Evolutionary conservation across 2,329 filamentous ascomycete genomes (phyloP).

Genomic region (Aspergillus fischeri): DNA sequence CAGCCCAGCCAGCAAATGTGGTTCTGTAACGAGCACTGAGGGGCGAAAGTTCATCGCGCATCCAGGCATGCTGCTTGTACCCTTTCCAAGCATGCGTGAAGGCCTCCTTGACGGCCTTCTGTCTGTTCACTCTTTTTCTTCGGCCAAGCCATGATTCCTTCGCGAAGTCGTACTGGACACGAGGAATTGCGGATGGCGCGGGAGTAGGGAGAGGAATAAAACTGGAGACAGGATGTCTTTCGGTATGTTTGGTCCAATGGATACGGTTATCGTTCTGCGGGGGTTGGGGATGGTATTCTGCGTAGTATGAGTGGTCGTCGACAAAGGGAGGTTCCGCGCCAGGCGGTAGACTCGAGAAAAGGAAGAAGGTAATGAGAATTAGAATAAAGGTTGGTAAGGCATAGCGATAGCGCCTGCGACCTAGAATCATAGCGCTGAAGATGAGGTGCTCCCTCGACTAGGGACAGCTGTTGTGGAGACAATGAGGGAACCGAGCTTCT

Average conservation of each 20-base stretch:
- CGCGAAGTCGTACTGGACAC: conserved; percentile 70
- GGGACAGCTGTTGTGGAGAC: not conserved
- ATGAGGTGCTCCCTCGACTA: not conserved
- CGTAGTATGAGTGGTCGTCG: conserved; percentile 11
- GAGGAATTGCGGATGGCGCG: conserved; percentile 64
- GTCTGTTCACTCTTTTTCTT: conserved; percentile 60
- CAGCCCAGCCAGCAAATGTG: conserved; percentile 87
- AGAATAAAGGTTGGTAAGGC: conserved; percentile 22
- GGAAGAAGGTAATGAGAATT: conserved; percentile 20
- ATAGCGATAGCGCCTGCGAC: conserved; percentile 25
- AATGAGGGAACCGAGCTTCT: conserved; percentile 1
- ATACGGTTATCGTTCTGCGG: conserved; percentile 13
- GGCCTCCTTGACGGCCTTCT: conserved; percentile 66
- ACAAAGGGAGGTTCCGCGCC: conserved; percentile 12
- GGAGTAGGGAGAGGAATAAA: conserved; percentile 71
- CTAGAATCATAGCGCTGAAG: conserved; percentile 20
- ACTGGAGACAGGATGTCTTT: conserved; percentile 71
- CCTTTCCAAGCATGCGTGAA: conserved; percentile 76
- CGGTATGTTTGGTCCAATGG: conserved; percentile 69
- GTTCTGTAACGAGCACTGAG: conserved; percentile 65
- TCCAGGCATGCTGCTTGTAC: conserved; percentile 76
- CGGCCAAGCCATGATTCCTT: conserved; percentile 58
- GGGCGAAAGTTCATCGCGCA: conserved; percentile 80
- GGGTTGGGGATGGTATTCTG: conserved; percentile 6
- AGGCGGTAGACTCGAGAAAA: conserved; percentile 22